Conservation (phyloP, 805 yeast genomes). For the Millerozyma acaciae region DNA sequence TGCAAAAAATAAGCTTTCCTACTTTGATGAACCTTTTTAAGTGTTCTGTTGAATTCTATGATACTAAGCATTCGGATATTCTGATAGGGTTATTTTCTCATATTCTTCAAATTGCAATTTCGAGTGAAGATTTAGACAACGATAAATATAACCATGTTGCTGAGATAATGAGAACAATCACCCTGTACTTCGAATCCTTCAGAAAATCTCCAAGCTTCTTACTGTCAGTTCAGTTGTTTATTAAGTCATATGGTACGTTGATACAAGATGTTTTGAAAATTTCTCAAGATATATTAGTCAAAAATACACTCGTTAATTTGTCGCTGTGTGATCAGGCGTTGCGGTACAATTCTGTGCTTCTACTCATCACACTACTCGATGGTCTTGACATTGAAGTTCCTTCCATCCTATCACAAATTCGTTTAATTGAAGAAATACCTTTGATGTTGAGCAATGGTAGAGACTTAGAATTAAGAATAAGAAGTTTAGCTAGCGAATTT, state of each 20-base stretch:
- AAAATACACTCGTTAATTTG: slow-evolving; percentile 28
- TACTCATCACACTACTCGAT: slow-evolving; percentile 33
- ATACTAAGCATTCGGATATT: too few species aligned
- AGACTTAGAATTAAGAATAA: slow-evolving; percentile 65
- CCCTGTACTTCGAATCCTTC: slow-evolving; percentile 18
- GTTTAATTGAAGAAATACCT: slow-evolving; percentile 69
- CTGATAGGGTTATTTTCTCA: too few species aligned
- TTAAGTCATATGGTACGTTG: slow-evolving; percentile 10
- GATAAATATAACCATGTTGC: too few species aligned
- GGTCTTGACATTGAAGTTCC: slow-evolving; percentile 25
- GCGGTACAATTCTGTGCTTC: slow-evolving; percentile 50
- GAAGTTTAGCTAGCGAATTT: slow-evolving; percentile 51
- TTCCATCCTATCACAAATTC: slow-evolving; percentile 45
- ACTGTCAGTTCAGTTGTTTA: slow-evolving; percentile 26
- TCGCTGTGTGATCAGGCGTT: slow-evolving; percentile 46
- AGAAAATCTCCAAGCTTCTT: slow-evolving; percentile 36
- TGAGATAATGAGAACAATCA: too few species aligned
- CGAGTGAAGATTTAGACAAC: too few species aligned
- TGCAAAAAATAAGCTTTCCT: too few species aligned
- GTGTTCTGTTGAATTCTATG: too few species aligned
- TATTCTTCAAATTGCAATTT: too few species aligned
- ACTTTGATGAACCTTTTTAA: too few species aligned
- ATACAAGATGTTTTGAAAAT: slow-evolving; percentile 1
- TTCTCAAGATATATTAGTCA: slow-evolving; percentile 11
- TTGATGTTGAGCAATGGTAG: slow-evolving; percentile 65